These are phyloP conservation scores for Gymnopilus dilepis DNA, from an alignment of 768 basidiomycete genomes.

Conservation along the genomic window DNA sequence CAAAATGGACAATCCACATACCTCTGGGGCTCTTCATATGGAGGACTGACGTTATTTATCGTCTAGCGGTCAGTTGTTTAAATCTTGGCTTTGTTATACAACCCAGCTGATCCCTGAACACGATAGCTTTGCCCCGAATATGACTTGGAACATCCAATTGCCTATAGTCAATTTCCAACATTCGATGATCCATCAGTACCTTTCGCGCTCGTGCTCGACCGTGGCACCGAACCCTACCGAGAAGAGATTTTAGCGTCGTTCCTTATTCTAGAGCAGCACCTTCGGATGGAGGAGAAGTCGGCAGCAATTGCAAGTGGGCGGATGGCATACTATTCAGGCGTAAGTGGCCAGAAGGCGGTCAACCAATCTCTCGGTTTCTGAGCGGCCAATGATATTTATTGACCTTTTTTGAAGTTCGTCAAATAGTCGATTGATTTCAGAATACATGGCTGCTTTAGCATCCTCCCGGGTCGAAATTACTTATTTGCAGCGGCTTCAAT, in stretches of 20 bases:
- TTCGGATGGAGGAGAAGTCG: slow-evolving; percentile 22
- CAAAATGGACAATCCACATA: slow-evolving; percentile 14
- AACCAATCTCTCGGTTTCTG: neutral
- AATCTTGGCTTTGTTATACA: neutral
- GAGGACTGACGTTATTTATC: slow-evolving; percentile 15
- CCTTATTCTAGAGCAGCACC: slow-evolving; percentile 24
- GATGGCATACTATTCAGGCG: no score
- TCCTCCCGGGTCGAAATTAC: no score
- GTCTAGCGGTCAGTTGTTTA: slow-evolving; percentile 20
- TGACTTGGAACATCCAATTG: slow-evolving; percentile 20
- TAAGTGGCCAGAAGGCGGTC: neutral
- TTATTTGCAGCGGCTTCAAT: no score
- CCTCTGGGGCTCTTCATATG: slow-evolving; percentile 21
- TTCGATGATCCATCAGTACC: neutral
- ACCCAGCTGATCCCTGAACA: no score
- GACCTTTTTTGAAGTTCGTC: no score
- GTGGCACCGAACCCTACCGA: slow-evolving; percentile 16
- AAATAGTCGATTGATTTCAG: no score
- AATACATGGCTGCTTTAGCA: no score
- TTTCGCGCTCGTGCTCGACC: slow-evolving; percentile 17
- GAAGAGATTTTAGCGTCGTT: slow-evolving; percentile 29
- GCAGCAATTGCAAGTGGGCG: neutral
- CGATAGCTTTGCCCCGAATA: slow-evolving; percentile 22
- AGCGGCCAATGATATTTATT: no score
- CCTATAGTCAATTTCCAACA: slow-evolving; percentile 16